Conservation (phyloP, 2,329 filamentous ascomycete genomes). For the Exophiala aquamarina region DNA sequence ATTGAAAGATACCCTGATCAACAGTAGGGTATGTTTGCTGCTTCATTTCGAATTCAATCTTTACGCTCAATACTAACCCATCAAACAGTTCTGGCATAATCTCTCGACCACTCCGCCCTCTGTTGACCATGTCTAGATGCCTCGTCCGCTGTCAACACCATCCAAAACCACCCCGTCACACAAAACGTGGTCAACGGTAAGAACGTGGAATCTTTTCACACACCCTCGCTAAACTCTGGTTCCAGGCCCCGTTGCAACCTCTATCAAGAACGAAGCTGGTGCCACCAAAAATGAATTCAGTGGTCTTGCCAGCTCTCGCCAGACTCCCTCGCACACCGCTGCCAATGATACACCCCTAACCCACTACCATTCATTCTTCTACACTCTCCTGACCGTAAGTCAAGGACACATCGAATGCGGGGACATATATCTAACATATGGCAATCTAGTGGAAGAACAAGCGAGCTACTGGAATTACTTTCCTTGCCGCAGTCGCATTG, state of each 20-base stretch:
- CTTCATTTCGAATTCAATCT: too few relatives aligned
- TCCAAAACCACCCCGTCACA: constrained; percentile 50
- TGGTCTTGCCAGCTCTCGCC: constrained; percentile 56
- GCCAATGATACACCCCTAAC: constrained; percentile 63
- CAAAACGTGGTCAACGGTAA: constrained; percentile 40
- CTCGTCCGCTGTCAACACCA: constrained; percentile 47
- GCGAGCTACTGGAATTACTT: constrained; percentile 62
- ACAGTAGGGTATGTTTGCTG: constrained; percentile 25
- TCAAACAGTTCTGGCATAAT: not conserved
- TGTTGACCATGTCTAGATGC: constrained; percentile 40
- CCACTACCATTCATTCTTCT: constrained; percentile 67
- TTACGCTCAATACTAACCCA: constrained; percentile 6
- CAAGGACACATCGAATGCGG: not conserved
- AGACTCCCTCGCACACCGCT: constrained; percentile 54
- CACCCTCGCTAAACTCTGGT: constrained; percentile 2
- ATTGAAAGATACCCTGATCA: constrained; percentile 20
- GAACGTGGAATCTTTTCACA: not conserved
- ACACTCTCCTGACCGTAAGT: constrained; percentile 62
- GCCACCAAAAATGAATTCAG: constrained; percentile 59
- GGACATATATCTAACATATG: constrained; percentile 19
- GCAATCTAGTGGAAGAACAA: constrained; percentile 61
- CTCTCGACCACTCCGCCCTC: too few relatives aligned
- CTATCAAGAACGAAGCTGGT: constrained; percentile 55
- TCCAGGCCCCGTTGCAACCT: constrained; percentile 57
- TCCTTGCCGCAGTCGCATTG: constrained; percentile 54